Conservation (phyloP, 148 eudicot genomes). For the Rhododendron simsii region DNA sequence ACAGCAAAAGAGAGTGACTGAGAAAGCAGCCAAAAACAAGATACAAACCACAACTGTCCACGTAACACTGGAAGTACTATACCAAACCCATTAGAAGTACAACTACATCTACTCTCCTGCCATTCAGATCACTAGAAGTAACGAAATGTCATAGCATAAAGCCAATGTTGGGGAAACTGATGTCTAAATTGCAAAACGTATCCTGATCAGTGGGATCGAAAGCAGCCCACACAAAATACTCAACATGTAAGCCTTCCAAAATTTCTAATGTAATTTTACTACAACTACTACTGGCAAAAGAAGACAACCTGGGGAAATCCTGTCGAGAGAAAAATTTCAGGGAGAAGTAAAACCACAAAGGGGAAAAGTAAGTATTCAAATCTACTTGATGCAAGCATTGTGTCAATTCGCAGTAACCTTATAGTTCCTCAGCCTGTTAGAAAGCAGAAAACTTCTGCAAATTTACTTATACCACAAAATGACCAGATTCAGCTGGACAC, state of each 20-base stretch:
- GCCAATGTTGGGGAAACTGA: not conserved
- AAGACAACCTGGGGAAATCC: not conserved
- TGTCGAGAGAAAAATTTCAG: not conserved
- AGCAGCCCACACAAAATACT: not conserved
- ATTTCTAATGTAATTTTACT: not conserved
- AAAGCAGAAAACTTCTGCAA: not conserved
- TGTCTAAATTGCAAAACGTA: not conserved
- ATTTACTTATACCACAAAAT: not conserved
- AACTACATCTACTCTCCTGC: not conserved
- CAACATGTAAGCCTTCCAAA: not conserved
- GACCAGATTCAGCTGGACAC: not conserved
- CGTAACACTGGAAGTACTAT: not conserved
- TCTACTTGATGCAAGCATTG: not conserved
- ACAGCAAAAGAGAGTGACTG: not conserved
- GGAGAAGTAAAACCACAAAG: not conserved
- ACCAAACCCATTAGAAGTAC: not conserved
- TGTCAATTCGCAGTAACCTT: not conserved
- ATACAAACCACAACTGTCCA: not conserved
- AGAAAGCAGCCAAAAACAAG: not conserved
- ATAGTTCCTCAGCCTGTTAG: not conserved
- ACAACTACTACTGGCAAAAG: not conserved
- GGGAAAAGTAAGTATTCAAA: not conserved
- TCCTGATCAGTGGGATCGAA: not conserved
- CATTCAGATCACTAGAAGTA: conserved; percentile 1
- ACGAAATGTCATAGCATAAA: not conserved